phyloP scores from a whole-genome alignment of 129 eudicot genomes.

The Heracleum sosnowskyi region DNA sequence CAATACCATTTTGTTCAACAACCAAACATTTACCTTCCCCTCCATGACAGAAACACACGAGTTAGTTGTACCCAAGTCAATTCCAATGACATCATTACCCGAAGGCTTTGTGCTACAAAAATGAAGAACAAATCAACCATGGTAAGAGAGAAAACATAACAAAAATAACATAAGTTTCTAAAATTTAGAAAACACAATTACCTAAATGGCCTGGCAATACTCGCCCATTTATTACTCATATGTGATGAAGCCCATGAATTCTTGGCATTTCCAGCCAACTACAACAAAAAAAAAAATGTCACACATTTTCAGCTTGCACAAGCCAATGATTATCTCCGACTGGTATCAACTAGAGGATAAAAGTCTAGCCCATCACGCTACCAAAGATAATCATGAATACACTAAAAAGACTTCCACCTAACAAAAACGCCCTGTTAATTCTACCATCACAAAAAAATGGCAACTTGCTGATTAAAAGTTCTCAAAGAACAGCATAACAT shows the following conservation, averaged over 20 bases:
- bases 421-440: not conserved
- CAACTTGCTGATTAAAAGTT: not conserved
- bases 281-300: constrained; percentile 9
- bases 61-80: constrained; percentile 96
- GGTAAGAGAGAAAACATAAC: not conserved
- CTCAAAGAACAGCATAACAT: not conserved
- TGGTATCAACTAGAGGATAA: not conserved
- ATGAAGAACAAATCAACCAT: not conserved
- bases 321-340: not conserved
- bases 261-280: constrained; percentile 58
- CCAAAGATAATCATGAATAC: not conserved
- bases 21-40: constrained; percentile 51
- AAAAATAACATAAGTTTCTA: not conserved
- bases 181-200: constrained; percentile 3
- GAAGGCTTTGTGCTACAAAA: constrained; percentile 59
- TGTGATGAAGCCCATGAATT: constrained; percentile 29
- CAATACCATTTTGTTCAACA: not conserved
- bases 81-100: constrained; percentile 92
- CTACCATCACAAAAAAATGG: too few relatives aligned
- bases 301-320: not conserved
- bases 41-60: constrained; percentile 98
- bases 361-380: not conserved
- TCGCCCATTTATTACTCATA: constrained; percentile 46
- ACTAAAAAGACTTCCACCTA: not conserved
- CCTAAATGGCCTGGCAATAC: constrained; percentile 79